Percentiles rank a stretch among this genome's conserved stretches.
These are phyloP conservation scores for Botrytis aclada DNA, from an alignment of 2,329 filamentous ascomycete species.

Conservation along the genomic window DNA sequence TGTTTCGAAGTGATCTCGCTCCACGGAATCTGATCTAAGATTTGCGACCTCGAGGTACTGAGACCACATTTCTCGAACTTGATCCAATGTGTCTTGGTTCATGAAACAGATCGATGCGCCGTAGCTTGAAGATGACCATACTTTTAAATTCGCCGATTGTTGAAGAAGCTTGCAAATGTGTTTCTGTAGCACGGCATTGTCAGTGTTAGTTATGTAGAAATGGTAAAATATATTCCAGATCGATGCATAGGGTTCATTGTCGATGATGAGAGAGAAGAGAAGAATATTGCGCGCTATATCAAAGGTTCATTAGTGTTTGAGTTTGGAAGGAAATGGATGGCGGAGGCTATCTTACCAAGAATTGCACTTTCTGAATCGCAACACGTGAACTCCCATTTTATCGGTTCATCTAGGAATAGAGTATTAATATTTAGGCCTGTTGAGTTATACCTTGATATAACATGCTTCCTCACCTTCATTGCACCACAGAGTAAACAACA, in stretches of 20 bases:
- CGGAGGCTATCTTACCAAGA: not conserved
- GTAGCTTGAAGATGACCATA: constrained; percentile 16
- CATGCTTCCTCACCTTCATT: not conserved
- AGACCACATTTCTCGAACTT: constrained; percentile 16
- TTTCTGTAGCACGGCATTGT: constrained; percentile 2
- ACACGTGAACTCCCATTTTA: constrained; percentile 4
- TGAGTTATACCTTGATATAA: not conserved
- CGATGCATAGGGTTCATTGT: not conserved
- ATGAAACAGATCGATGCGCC: constrained; percentile 10
- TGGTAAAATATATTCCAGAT: constrained; percentile 22
- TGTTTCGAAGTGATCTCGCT: not conserved
- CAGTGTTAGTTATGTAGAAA: constrained; percentile 8
- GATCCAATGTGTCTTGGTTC: constrained; percentile 9
- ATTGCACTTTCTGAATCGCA: constrained; percentile 9
- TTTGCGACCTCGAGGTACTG: not conserved
- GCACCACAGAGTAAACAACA: constrained; percentile 20
- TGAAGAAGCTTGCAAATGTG: constrained; percentile 12
- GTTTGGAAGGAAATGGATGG: not conserved
- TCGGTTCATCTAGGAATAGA: not conserved
- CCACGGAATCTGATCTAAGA: not conserved
- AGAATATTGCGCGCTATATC: constrained; percentile 20
- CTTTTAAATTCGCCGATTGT: not conserved
- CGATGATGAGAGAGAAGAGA: constrained; percentile 13
- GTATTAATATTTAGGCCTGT: accelerated
- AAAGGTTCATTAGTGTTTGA: not conserved